Conservation (phyloP, 164 flowering plant genomes). For the Berberis vulgaris region DNA sequence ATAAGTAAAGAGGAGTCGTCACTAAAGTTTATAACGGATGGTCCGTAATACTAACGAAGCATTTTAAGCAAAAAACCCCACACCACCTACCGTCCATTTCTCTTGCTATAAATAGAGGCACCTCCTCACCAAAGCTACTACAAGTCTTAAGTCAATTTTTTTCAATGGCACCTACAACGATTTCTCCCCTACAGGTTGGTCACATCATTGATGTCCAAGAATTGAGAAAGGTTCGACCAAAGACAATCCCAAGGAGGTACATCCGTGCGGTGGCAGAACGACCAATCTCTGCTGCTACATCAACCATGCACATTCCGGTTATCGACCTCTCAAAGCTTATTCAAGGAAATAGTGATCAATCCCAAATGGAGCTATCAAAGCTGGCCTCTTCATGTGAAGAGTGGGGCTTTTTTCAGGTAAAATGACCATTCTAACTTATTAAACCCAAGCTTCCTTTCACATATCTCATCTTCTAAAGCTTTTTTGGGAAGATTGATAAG, state of each 20-base stretch:
- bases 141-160: no score
- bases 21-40: no score
- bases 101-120: no score
- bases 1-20: no score
- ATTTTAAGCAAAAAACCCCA: no score
- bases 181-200: conserved; percentile 47
- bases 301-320: conserved; percentile 39
- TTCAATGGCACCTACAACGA: conserved; percentile 56
- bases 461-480: not conserved
- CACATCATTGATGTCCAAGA: conserved; percentile 81
- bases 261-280: conserved; percentile 53
- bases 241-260: conserved; percentile 53
- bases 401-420: conserved; percentile 96
- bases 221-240: conserved; percentile 36
- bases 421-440: not conserved
- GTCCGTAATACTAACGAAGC: no score
- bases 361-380: conserved; percentile 27
- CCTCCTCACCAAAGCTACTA: no score
- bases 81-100: no score
- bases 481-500: not conserved
- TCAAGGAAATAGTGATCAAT: conserved; percentile 26
- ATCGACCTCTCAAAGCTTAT: conserved; percentile 54
- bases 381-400: conserved; percentile 56
- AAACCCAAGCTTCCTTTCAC: not conserved
- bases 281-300: conserved; percentile 20